Evolutionary conservation across 2,329 filamentous ascomycete genomes (phyloP).

Genomic region (Aspergillus piperis): DNA sequence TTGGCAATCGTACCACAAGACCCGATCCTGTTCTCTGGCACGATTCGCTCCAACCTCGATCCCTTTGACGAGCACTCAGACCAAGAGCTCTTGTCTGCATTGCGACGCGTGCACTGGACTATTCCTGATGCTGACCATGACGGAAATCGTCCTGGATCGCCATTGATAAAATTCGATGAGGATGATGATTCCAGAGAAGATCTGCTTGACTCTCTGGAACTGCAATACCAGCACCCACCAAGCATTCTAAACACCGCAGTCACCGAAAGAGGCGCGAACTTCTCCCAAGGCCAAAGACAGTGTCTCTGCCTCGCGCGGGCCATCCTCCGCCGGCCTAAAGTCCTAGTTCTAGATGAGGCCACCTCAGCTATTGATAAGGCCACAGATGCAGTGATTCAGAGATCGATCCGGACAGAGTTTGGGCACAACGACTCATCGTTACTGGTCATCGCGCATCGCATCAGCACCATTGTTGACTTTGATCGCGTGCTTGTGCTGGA

Average conservation of each 20-base stretch:
- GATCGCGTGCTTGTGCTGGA: conserved; percentile 70
- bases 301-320: conserved; percentile 26
- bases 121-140: neutral
- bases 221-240: neutral
- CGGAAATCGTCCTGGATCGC: neutral
- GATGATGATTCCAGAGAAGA: neutral
- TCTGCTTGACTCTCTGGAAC: neutral
- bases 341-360: conserved; percentile 78
- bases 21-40: conserved; percentile 77
- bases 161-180: neutral
- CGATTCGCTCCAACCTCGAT: conserved; percentile 73
- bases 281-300: conserved; percentile 28
- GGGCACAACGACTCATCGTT: conserved; percentile 59
- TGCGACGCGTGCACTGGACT: conserved; percentile 66
- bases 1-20: conserved; percentile 80
- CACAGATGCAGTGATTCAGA: conserved; percentile 72
- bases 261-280: conserved; percentile 69
- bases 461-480: conserved; percentile 75
- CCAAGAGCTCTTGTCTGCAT: conserved; percentile 64
- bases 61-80: conserved; percentile 71
- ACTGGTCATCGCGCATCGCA: conserved; percentile 71
- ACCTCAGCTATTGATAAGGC: conserved; percentile 75
- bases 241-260: conserved; percentile 52
- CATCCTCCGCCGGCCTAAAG: conserved; percentile 68
- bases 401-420: conserved; percentile 70